Conservation (phyloP, 2,329 filamentous ascomycete genomes). For the Dothiorella sarmentorum region DNA sequence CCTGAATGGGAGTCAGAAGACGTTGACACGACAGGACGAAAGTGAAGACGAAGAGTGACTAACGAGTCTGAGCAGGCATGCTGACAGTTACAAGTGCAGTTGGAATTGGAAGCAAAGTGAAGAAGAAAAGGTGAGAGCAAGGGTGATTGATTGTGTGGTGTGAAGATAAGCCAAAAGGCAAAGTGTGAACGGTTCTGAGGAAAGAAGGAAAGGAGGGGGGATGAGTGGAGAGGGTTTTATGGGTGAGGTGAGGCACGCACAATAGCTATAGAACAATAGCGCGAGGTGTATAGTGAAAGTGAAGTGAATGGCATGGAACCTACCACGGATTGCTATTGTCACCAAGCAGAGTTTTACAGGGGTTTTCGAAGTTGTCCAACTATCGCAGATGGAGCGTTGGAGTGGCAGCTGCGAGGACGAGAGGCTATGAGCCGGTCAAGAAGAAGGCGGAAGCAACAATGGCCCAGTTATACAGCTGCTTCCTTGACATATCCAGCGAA, state of each 20-base stretch:
- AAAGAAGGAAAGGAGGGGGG: background rate
- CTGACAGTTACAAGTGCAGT: background rate
- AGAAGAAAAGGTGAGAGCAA: background rate
- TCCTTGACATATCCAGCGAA: conserved; percentile 18
- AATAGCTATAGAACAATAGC: conserved; percentile 1
- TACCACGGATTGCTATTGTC: background rate
- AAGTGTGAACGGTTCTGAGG: background rate
- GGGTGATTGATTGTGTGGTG: background rate
- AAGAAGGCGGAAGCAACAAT: conserved; percentile 4
- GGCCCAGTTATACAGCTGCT: conserved; percentile 5
- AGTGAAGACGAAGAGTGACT: background rate
- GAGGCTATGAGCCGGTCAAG: conserved; percentile 4
- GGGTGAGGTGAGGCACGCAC: background rate
- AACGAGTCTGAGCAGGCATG: background rate
- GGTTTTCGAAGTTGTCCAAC: background rate
- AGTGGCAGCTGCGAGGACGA: background rate
- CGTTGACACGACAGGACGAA: background rate
- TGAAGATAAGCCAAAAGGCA: too few species aligned
- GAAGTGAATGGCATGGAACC: background rate
- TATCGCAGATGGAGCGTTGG: background rate
- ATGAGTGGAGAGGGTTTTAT: background rate
- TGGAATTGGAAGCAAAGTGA: background rate
- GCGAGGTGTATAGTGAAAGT: background rate
- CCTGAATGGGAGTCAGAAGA: background rate
- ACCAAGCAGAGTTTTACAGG: background rate